Base-by-base conservation (phyloP, 2,329 filamentous ascomycete species). In the Penicillium freii region DNA sequence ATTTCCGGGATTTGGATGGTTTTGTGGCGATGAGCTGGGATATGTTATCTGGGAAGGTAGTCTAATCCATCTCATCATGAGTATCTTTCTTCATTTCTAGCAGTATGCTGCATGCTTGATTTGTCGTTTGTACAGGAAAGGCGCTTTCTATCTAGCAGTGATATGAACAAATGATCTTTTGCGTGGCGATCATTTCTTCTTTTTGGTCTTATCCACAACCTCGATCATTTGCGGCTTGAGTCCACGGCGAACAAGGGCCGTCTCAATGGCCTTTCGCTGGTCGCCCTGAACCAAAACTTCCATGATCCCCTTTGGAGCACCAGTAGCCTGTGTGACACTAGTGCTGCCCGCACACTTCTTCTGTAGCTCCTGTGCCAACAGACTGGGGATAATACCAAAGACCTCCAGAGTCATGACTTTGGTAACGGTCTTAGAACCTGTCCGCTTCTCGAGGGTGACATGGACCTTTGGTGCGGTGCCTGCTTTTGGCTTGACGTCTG, bases 321-420 rank as follows among this genome's bases (percentile, higher is more conserved):
- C 86, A 45, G 80, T 79, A 33, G 86, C 74, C 63, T 85, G 82
- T 34, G 84, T 80, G 1, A 88, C 84, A 58, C 84, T 87, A 13
- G 86, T 87, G 56, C 82, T 85, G n/a, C 87, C 85, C 2, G 87
- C 87, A 68, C 87, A 89, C 33, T 83, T 82, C 74, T 86, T 88
- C 66, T 87, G 80, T 64, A 89, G 66, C 68, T 89, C 87, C 58
- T 88, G 86, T 2, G 85, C 85, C 53, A 89, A 74, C 2, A 82
- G 73, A 45, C 80, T 80, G 0, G 86, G 83, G 19, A 82, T 78
- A 43, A 89, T 82, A 27, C 82, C 80, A 63, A 87, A 89, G 0
- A 80, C 73, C 64, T 89, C 87, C 31, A 89, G 68, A 4, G 84
- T 84, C 17, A 78, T 81, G 1, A 88, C 77, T 63, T 83, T 86